Conservation (phyloP, 2,329 filamentous ascomycete species). For the Penicillium nordicum region DNA sequence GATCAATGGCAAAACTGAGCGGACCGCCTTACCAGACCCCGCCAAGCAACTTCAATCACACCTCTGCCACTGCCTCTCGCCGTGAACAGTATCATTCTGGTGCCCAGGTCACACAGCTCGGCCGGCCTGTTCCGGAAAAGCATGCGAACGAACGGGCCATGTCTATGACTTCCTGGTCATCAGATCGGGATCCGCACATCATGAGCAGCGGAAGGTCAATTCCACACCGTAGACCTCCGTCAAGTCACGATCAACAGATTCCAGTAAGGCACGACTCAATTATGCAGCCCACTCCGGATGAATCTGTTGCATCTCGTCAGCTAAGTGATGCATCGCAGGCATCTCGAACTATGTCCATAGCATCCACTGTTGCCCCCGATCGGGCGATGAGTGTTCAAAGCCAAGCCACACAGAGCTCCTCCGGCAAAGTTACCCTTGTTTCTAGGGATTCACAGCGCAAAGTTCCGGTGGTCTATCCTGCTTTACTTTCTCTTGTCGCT, state of each 20-base stretch:
- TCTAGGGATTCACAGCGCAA: conserved; percentile 61
- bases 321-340: conserved; percentile 44
- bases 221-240: conserved; percentile 67
- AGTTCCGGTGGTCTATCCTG: conserved; percentile 88
- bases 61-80: conserved; percentile 72
- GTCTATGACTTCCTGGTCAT: conserved; percentile 84
- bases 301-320: conserved; percentile 33
- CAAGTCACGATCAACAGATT: conserved; percentile 40
- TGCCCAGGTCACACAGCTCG: conserved; percentile 81
- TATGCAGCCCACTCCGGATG: conserved; percentile 40
- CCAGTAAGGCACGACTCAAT: conserved; percentile 41
- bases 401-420: conserved; percentile 50
- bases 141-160: conserved; percentile 92
- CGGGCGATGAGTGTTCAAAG: conserved; percentile 56
- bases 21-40: conserved; percentile 70
- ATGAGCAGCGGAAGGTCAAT: conserved; percentile 85
- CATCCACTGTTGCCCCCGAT: conserved; percentile 63
- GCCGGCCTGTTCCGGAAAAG: conserved; percentile 83
- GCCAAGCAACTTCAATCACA: conserved; percentile 60
- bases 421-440: conserved; percentile 53
- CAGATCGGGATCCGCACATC: conserved; percentile 75
- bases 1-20: conserved; percentile 76
- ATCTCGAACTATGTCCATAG: conserved; percentile 83
- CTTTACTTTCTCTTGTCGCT: conserved; percentile 85
- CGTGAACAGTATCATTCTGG: conserved; percentile 66